Percentiles rank a stretch among this genome's conserved stretches.
phyloP scores from a whole-genome alignment of 345 rosid genomes.

The Zanthoxylum bungeanum region DNA sequence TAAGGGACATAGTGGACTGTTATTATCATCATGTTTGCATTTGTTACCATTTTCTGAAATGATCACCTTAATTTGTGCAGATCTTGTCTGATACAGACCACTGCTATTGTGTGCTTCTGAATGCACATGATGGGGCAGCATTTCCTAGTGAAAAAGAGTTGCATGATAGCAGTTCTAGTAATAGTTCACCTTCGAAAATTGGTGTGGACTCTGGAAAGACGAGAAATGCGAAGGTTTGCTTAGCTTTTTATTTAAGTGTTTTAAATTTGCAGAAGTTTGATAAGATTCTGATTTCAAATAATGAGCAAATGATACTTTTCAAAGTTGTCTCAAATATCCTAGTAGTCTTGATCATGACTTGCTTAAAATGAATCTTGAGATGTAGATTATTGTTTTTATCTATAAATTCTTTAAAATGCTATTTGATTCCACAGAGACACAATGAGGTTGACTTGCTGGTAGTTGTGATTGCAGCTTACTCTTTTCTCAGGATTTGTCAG shows the following conservation, averaged over 20 bases:
- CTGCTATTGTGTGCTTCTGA: constrained; percentile 93
- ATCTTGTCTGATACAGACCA: constrained; percentile 83
- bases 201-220: constrained; percentile 35
- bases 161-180: constrained; percentile 43
- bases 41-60: neutral
- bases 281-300: neutral
- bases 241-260: neutral
- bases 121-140: constrained; percentile 91
- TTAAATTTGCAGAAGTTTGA: neutral
- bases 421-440: neutral
- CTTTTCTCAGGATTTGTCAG: constrained; percentile 97
- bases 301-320: neutral
- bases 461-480: constrained; percentile 70
- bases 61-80: constrained; percentile 33
- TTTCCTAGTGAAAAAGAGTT: constrained; percentile 62
- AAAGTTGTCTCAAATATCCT: neutral
- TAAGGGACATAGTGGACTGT: neutral
- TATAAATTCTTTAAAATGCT: neutral
- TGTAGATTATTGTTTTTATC: neutral
- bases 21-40: constrained; percentile 3
- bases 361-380: neutral
- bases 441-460: constrained; percentile 20
- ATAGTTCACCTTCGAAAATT: constrained; percentile 28
- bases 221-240: constrained; percentile 64
- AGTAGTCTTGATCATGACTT: neutral